Base-by-base conservation (phyloP, 768 basidiomycete genomes). In the Fomitopsis pulvina region DNA sequence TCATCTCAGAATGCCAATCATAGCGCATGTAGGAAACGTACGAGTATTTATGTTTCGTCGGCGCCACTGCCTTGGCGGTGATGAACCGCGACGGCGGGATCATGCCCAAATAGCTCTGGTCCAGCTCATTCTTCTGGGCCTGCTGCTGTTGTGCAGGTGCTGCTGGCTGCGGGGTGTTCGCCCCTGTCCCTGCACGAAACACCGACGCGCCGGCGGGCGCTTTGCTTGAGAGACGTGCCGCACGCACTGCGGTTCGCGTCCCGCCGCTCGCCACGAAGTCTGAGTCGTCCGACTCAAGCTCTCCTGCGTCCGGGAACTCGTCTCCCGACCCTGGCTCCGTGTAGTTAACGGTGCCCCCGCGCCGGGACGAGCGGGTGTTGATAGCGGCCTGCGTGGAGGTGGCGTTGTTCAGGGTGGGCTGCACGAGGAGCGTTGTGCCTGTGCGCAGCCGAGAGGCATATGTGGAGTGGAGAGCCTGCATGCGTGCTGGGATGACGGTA, bases 401-500 rank as follows among this genome's bases (percentile, higher is more conserved):
- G 14, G 68, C 30, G 0, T 63, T 68, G 29, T 72, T 66, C 10
- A 80, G 59, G 58, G 91, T 80, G 18, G 96, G 96, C 61, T 99
- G 96, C 67, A 98, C 77, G 57, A 99, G 80, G 5, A 92, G 80
- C 0, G 91, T 87, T 2, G 86, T 77, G 14, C 96, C 96, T 0
- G 95, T 94, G 22, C 88, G 83, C 45, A 98, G 71, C n/a, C 95
- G 79, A 5, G 93, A 87, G 0, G 92, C 73, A 64, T 96, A 98
- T 2, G 90, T 87, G 0, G 91, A 85, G 49, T 80, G 75, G 12
- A 82, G 68, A 0, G 87, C 93, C 63, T 97, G 95, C 0, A 77
- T 66, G 0, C 68, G 65, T 6, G 51, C 51, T 30, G 78, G 79
- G 3, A 77, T 74, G 3, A 71, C 72, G 45, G 45, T 46, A 5